phyloP scores from a whole-genome alignment of 2,329 filamentous ascomycete species.

The Colletotrichum falcatum region DNA sequence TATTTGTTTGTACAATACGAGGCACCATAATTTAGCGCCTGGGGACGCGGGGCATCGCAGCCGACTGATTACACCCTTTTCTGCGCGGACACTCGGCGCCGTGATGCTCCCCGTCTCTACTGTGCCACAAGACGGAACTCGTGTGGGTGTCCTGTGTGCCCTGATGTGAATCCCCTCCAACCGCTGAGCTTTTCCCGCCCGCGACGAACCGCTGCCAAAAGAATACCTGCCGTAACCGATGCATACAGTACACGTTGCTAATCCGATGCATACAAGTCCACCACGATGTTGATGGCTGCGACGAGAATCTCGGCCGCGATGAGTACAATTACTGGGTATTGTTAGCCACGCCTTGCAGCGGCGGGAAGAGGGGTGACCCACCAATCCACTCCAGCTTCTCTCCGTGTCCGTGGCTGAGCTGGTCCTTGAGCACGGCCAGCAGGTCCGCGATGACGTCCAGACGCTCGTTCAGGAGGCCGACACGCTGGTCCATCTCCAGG shows the following conservation, averaged over 20 bases:
- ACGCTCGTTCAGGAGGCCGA: conserved; percentile 87
- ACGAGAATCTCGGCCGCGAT: conserved; percentile 97
- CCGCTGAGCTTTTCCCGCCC: conserved; percentile 16
- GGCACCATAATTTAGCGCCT: conserved; percentile 26
- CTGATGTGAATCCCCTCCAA: conserved; percentile 17
- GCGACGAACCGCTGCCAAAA: conserved; percentile 1
- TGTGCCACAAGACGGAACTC: conserved; percentile 12
- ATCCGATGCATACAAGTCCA: conserved; percentile 81
- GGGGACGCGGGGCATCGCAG: conserved; percentile 1
- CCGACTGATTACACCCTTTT: conserved; percentile 4
- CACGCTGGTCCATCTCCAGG: conserved; percentile 97
- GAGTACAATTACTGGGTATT: conserved; percentile 83
- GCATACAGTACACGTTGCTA: conserved; percentile 23
- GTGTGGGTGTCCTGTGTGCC: conserved; percentile 33
- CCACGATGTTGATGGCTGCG: conserved; percentile 92
- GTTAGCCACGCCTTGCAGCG: conserved; percentile 39
- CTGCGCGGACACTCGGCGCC: conserved; percentile 8
- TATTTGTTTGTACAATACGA: conserved; percentile 33
- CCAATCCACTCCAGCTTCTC: conserved; percentile 92
- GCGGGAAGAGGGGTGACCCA: conserved; percentile 58
- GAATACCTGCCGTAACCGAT: neutral
- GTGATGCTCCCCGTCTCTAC: conserved; percentile 38
- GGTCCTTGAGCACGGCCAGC: conserved; percentile 92
- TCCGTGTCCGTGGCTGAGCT: conserved; percentile 92
- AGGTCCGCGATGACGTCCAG: conserved; percentile 94